Percentiles rank a stretch among this genome's conserved stretches.
phyloP scores from a whole-genome alignment of 331 rosid species.

The Spiraea crenata region DNA sequence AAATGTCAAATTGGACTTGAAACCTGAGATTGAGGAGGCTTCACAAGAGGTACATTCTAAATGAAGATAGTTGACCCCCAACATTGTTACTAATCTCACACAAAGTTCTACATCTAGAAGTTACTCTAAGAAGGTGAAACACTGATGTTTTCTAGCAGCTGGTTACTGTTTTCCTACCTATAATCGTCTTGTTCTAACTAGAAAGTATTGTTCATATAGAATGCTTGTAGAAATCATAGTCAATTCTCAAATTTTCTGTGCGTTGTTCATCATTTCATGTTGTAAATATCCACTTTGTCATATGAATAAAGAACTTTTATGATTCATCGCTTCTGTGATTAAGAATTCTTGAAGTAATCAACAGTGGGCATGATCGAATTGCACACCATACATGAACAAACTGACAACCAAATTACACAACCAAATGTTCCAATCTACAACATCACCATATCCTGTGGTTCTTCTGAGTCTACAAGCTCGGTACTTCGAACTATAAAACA shows the following conservation, averaged over 20 bases:
- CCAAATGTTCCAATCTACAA: neutral
- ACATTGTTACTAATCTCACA: constrained; percentile 21
- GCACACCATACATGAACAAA: neutral
- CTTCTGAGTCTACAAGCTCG: neutral
- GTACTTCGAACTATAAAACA: neutral
- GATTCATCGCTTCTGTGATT: neutral
- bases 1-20: constrained; percentile 27
- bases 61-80: constrained; percentile 26
- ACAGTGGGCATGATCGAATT: no score
- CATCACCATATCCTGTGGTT: neutral
- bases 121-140: constrained; percentile 5
- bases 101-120: constrained; percentile 13
- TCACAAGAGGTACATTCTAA: constrained; percentile 17
- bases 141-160: constrained; percentile 7
- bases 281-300: neutral
- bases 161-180: constrained; percentile 6
- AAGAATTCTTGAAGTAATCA: no score
- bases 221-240: neutral
- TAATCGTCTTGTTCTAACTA: neutral
- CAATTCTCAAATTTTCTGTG: neutral
- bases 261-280: neutral
- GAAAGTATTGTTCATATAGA: neutral
- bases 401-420: neutral
- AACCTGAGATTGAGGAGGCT: constrained; percentile 36
- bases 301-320: no score